These are phyloP conservation scores for Marasmius oreades DNA, from an alignment of 1,284 basidiomycete genomes.

Conservation along the genomic window DNA sequence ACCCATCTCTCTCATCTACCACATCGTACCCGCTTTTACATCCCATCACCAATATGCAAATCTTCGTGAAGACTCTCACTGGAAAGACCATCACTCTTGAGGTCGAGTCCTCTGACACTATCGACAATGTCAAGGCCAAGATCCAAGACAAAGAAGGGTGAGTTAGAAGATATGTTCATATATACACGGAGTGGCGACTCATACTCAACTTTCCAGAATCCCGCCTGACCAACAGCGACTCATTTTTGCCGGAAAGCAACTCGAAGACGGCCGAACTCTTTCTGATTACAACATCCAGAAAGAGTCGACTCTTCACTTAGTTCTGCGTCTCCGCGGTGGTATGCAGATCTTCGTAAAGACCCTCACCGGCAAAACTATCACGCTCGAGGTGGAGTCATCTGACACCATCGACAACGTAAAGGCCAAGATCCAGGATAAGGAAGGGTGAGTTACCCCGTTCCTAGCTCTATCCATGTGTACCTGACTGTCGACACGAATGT, in stretches of 20 bases:
- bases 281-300: conserved; percentile 83
- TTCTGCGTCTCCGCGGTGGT: conserved; percentile 82
- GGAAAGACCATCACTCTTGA: conserved; percentile 91
- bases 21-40: not conserved
- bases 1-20: not conserved
- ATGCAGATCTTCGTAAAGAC: conserved; percentile 89
- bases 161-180: conserved; percentile 11
- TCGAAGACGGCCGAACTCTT: conserved; percentile 77
- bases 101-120: conserved; percentile 84
- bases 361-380: conserved; percentile 88
- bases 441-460: conserved; percentile 42
- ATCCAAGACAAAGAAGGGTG: conserved; percentile 80
- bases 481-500: not conserved
- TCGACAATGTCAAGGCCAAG: conserved; percentile 82
- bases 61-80: conserved; percentile 85
- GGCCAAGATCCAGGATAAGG: conserved; percentile 78
- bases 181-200: not conserved
- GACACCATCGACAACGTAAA: conserved; percentile 85
- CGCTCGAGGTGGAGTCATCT: conserved; percentile 81
- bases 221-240: conserved; percentile 60
- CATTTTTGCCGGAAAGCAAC: conserved; percentile 88
- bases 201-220: conserved; percentile 26
- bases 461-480: not conserved
- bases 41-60: conserved; percentile 57
- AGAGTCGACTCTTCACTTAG: conserved; percentile 55